A percentile compares a stretch with the other conserved stretches of the same genome.
These are phyloP conservation scores for Colletotrichum scovillei DNA, from an alignment of 2,329 filamentous ascomycete genomes.

Conservation along the genomic window DNA sequence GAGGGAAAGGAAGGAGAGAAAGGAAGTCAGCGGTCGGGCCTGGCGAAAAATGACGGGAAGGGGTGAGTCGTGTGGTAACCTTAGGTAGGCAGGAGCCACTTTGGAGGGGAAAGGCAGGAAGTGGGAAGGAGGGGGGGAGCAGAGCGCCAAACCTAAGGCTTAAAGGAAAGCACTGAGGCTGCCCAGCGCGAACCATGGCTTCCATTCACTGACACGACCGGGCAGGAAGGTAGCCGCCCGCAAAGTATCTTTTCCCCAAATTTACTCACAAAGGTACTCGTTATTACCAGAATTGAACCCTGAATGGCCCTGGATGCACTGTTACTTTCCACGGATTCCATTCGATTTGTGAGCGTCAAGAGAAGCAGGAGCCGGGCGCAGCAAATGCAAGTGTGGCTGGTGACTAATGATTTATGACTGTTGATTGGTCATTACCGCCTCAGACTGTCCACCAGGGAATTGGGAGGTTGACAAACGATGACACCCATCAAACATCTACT, in stretches of 20 bases:
- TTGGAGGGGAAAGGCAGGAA: not conserved
- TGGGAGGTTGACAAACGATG: not conserved
- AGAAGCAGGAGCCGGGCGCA: not conserved
- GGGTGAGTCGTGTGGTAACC: constrained; percentile 11
- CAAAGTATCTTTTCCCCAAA: not conserved
- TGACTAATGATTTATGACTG: not conserved
- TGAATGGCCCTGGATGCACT: not conserved
- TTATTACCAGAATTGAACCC: not conserved
- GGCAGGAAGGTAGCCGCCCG: not conserved
- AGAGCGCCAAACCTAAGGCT: constrained; percentile 6
- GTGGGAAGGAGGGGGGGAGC: constrained; percentile 1
- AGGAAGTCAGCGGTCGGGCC: constrained; percentile 35
- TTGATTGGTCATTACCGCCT: not conserved
- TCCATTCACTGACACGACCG: not conserved
- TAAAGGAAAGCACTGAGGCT: not conserved
- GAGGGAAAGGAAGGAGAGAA: constrained; percentile 35
- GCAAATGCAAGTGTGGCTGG: not conserved
- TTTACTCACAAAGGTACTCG: not conserved
- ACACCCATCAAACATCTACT: not conserved
- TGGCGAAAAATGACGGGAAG: constrained; percentile 42
- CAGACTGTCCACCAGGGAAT: not conserved
- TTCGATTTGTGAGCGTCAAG: not conserved
- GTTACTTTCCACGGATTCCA: not conserved
- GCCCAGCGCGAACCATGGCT: not conserved
- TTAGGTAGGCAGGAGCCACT: not conserved